Percentiles rank a stretch among this genome's conserved stretches.
phyloP scores from a whole-genome alignment of 805 yeast species.

The Yarrowia sp. region DNA sequence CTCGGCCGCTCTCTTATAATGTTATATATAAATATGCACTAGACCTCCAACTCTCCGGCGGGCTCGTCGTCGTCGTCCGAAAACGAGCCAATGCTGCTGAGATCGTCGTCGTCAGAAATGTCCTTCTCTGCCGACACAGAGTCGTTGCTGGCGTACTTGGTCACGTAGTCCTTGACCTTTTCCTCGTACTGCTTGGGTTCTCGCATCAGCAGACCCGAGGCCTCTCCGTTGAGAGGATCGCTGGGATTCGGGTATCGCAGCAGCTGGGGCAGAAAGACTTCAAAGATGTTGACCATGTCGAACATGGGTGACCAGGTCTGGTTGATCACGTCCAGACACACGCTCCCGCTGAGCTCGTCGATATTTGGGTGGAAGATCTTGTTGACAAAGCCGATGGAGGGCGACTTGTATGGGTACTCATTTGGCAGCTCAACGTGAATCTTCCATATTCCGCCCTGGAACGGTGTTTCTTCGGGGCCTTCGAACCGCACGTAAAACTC shows the following conservation, averaged over 20 bases:
- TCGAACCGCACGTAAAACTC: constrained; percentile 83
- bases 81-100: constrained; percentile 54
- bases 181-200: constrained; percentile 71
- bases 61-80: constrained; percentile 52
- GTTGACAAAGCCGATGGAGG: constrained; percentile 92
- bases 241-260: constrained; percentile 91
- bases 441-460: constrained; percentile 89
- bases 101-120: constrained; percentile 50
- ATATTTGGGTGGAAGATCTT: constrained; percentile 95
- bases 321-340: constrained; percentile 93
- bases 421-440: constrained; percentile 93
- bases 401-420: constrained; percentile 93
- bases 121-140: constrained; percentile 59
- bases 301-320: constrained; percentile 99
- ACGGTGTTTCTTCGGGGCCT: constrained; percentile 89
- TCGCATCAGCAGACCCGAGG: constrained; percentile 76
- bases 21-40: constrained; percentile 32
- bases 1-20: constrained; percentile 2
- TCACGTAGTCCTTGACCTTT: constrained; percentile 72
- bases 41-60: constrained; percentile 53
- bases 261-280: constrained; percentile 90
- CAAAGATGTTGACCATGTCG: constrained; percentile 88
- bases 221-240: constrained; percentile 92
- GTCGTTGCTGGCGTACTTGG: constrained; percentile 65
- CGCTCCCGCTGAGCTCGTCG: constrained; percentile 86